Evolutionary conservation across 225 moss, liverwort and hornwort species (phyloP), one percentile per base, ranked within the genome.

Genomic region (Ulota crispa): DNA sequence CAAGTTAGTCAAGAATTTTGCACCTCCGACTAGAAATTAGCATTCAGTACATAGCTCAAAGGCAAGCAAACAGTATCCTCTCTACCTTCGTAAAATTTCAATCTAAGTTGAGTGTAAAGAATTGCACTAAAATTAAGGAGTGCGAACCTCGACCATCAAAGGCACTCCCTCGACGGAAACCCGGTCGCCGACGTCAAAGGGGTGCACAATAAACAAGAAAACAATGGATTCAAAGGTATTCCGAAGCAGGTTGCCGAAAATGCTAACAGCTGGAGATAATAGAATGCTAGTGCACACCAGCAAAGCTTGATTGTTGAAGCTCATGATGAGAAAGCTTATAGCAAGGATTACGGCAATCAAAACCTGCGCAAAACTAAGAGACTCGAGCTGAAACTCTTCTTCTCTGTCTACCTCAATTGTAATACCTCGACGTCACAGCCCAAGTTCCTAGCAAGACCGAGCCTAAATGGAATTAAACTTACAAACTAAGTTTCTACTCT

Each of bases 141-240:
- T n/a, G 61, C 36, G 3, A 59, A 96, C 93, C 96, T 94, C 94
- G 15, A 96, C 96, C 65, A 93, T 84, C 86, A 96, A 89, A 65
- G 94, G 83, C 18, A 85, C 86, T 27, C 93, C 92, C 50, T 93
- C 94, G 18, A 94, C 89, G 6, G 74, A 84, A 32, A 92, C 91
- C 63, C 92, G 86, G 50, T 94, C 96, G 64, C 98, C 98, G 9
- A 98, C 92, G 72, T 93, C 94, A 21, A 93, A 98, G 30, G 95
- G 97, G 79, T 98, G 98, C 88, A 93, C 91, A 26, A 92, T 86
- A 70, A 93, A 98, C 62, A 95, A 84, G 76, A 95, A 94, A 24
- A 95, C 70, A 70, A 95, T 83, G 10, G 95, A 95, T 76, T 98
- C 94, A 68, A 95, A 98, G 18, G 95, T 93, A 59, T 88, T 95